These are phyloP conservation scores for Trichoderma breve DNA, from an alignment of 2,329 filamentous ascomycete species.

Conservation along the genomic window DNA sequence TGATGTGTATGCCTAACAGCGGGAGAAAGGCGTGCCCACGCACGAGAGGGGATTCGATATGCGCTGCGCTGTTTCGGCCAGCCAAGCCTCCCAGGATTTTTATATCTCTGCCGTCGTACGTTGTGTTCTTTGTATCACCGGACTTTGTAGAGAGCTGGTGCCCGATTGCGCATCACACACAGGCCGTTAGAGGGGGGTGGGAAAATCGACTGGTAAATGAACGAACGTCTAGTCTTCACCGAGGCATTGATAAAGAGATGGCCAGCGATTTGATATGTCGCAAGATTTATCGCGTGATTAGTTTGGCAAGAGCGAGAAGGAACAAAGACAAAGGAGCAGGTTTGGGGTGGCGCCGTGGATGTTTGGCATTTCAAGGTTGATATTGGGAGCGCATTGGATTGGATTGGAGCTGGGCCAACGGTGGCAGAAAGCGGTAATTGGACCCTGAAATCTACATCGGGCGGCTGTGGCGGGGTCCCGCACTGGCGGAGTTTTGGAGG, in stretches of 20 bases:
- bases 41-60: background rate
- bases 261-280: background rate
- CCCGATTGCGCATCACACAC: background rate
- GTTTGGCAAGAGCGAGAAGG: background rate
- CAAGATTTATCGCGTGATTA: background rate
- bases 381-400: background rate
- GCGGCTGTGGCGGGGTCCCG: background rate
- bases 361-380: background rate
- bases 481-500: background rate
- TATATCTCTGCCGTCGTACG: background rate
- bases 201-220: background rate
- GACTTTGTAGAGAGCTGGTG: background rate
- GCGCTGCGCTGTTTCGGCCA: background rate
- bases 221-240: background rate
- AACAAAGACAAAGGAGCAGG: background rate
- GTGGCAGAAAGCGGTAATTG: background rate
- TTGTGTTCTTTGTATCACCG: background rate
- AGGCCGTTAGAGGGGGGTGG: background rate
- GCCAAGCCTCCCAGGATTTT: background rate
- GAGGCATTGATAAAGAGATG: background rate
- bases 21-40: background rate
- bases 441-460: constrained; percentile 7
- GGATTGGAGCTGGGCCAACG: background rate
- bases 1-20: background rate
- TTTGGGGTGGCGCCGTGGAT: background rate